phyloP scores from a whole-genome alignment of 305 asterid species.

The Fraxinus latifolia region DNA sequence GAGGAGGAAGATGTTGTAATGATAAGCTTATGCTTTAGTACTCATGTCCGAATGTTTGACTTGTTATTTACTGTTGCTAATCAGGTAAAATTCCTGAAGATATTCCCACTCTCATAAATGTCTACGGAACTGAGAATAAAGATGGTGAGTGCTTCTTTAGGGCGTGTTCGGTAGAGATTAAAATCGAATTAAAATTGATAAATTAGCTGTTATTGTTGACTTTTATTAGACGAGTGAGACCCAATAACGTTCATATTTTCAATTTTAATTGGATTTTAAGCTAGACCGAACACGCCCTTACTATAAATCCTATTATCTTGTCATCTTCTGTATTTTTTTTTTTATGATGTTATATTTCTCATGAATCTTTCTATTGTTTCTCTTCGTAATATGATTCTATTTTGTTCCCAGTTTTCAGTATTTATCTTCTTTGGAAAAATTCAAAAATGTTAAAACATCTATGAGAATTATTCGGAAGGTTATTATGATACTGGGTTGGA shows the following conservation, averaged over 20 bases:
- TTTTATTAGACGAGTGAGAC: too few relatives aligned
- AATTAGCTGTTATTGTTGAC: too few relatives aligned
- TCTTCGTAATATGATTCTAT: background rate
- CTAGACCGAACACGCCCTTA: too few relatives aligned
- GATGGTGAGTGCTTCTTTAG: conserved; percentile 38
- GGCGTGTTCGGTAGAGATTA: too few relatives aligned
- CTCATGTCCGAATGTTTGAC: background rate
- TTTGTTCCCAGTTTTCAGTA: background rate
- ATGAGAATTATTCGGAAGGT: background rate
- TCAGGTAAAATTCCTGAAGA: conserved; percentile 44
- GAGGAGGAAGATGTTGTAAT: background rate
- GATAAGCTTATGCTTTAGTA: conserved; percentile 1
- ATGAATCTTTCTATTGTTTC: background rate
- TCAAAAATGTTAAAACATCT: background rate
- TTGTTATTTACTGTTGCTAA: conserved; percentile 1
- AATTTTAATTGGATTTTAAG: too few relatives aligned
- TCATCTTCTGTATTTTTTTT: conserved; percentile 4
- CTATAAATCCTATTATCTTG: conserved; percentile 4
- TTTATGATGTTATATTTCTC: background rate
- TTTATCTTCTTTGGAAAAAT: background rate
- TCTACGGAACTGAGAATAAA: conserved; percentile 36
- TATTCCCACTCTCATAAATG: conserved; percentile 36
- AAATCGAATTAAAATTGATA: too few relatives aligned
- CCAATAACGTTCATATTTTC: too few relatives aligned
- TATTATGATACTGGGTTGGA: background rate